Evolutionary conservation across 148 eudicot genomes (phyloP), one percentile per base, ranked within the genome.

Genomic region (Arctostaphylos glauca): DNA sequence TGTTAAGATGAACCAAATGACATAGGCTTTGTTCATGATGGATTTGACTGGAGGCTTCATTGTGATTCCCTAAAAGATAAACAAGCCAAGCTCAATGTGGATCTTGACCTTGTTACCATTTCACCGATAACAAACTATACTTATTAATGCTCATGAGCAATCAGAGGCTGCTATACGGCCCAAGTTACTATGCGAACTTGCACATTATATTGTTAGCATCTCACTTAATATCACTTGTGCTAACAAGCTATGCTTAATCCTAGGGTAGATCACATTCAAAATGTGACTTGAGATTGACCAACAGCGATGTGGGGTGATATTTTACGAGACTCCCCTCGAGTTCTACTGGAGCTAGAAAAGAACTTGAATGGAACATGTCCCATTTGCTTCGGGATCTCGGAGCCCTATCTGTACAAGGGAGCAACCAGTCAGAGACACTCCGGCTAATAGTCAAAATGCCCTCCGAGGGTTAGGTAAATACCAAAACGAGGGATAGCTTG

Each of bases 81-180:
- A 9, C 53, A 78, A 78, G 49, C 81, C 25, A n/a, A 78, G 71
- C 31, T 78, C 70, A 59, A 59, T 78, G 14, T 43, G n/a, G 16
- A 43, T 78, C n/a, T 59, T 18, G 54, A 59, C 38, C 38, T 78
- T 18, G 0, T 43, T 78, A 10, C 21, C 10, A 13, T 44, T 41
- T 44, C 10, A 4, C 62, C 23, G 47, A n/a, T 46, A 8, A 58
- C 68, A 9, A 62, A 44, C 70, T 41, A 58, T 44, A 38, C 81
- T 56, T 14, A 78, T 58, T 56, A 44, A n/a, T n/a, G 38, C 8
- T 78, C 81, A 78, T 58, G 14, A 43, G 81, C 48, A 55, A 12
- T 71, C 16, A 73, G 9, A 72, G n/a, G 19, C 54, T 38, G 31
- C 25, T 73, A 47, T 46, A 72, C 2, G 23, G 50, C 4, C 21